These are phyloP conservation scores for Volvox africanus DNA, from an alignment of 139 green algal species.

Conservation along the genomic window DNA sequence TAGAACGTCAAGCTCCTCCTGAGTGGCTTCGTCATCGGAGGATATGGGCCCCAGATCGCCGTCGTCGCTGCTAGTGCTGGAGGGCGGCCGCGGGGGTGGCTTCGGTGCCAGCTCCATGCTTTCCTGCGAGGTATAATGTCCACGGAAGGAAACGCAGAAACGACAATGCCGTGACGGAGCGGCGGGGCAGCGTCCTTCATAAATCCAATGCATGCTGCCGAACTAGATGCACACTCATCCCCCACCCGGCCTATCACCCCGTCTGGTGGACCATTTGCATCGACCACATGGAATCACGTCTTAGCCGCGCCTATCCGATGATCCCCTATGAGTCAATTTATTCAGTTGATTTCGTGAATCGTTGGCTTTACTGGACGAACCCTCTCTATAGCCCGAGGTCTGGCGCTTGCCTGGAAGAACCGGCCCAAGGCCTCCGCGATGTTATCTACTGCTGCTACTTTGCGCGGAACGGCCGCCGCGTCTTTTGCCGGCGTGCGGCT, in stretches of 20 bases:
- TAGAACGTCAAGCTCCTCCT: conserved; percentile 42
- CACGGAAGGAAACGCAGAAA: neutral
- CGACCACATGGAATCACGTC: no score
- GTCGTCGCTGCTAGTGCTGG: neutral
- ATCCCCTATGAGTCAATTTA: no score
- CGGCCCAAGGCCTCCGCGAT: neutral
- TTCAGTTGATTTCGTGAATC: no score
- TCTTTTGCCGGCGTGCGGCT: neutral
- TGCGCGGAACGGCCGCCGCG: neutral
- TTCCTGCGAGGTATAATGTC: neutral
- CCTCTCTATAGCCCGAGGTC: no score
- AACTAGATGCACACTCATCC: no score
- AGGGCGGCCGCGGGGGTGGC: neutral
- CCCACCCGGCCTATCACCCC: no score
- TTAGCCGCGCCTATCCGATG: no score
- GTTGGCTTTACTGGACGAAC: no score
- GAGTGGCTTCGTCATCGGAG: conserved; percentile 9
- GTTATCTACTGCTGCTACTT: conserved; percentile 13
- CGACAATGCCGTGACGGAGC: neutral
- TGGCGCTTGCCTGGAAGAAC: conserved; percentile 34
- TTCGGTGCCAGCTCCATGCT: conserved; percentile 25
- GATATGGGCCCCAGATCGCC: neutral
- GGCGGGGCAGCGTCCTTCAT: no score
- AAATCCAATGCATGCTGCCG: no score
- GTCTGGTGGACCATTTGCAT: no score